Percentiles rank a stretch among this genome's conserved stretches.
Evolutionary conservation across 495 filamentous ascomycete species (phyloP).

Genomic region (Achaetomiella virescens): DNA sequence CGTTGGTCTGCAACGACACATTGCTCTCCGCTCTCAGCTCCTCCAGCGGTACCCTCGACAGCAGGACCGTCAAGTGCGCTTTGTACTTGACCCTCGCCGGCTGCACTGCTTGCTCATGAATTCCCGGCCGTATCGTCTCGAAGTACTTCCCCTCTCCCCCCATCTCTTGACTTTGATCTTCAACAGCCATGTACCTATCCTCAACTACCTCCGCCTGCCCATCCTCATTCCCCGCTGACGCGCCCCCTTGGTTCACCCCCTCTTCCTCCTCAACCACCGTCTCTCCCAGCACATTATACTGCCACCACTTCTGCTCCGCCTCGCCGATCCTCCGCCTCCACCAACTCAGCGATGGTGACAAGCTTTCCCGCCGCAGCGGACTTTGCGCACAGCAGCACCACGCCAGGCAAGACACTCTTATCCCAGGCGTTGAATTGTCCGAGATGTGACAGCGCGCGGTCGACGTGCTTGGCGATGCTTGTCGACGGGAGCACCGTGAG

Average conservation of each 20-base stretch:
- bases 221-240: too few species aligned
- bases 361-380: constrained; percentile 50
- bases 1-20: constrained; percentile 35
- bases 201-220: constrained; percentile 30
- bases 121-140: constrained; percentile 45
- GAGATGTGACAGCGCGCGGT: constrained; percentile 37
- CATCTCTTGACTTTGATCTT: constrained; percentile 14
- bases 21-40: constrained; percentile 35
- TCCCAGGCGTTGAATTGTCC: constrained; percentile 30
- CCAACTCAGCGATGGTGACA: constrained; percentile 58
- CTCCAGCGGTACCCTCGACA: constrained; percentile 49
- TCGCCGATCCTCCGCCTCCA: constrained; percentile 53
- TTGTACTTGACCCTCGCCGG: constrained; percentile 21
- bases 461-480: constrained; percentile 50
- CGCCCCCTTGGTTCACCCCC: too few species aligned
- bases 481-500: constrained; percentile 50
- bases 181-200: constrained; percentile 31
- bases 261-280: constrained; percentile 25
- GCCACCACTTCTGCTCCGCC: constrained; percentile 49
- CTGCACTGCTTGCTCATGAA: constrained; percentile 38
- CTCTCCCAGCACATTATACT: constrained; percentile 51
- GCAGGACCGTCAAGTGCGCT: constrained; percentile 53
- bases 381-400: constrained; percentile 48
- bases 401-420: constrained; percentile 21
- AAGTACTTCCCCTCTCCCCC: constrained; percentile 45